Evolutionary conservation across 2,329 filamentous ascomycete genomes (phyloP), one percentile per base, ranked within the genome.

Genomic region (Alternaria consortialis): DNA sequence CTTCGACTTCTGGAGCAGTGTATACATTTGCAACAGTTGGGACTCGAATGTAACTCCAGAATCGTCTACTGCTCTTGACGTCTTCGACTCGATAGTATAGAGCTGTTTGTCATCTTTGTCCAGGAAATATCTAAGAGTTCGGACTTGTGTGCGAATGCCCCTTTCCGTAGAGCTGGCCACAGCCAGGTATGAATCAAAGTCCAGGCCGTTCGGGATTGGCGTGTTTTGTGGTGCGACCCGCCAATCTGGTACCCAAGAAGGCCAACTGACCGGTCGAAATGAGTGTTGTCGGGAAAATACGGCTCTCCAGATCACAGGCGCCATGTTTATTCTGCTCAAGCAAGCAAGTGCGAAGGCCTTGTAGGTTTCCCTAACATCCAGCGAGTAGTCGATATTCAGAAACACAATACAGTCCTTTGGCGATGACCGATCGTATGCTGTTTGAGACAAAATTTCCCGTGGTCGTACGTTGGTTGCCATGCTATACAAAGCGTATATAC

Each of bases 221-320:
- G n/a, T 23, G 0, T 12, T 8, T 29, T 9, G n/a, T 1, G 44
- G 39, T 34, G 20, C 0, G 17, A 42, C n/a, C 3, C 56, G 56
- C 56, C 56, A 58, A 37, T 58, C 56, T n/a, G 56, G 56, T 13
- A 53, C 56, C 47, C 47, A 58, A 1, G 56, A 58, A 20, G 56
- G 48, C 56, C 56, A 58, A 20, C 32, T 29, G 20, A 7, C 15
- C 13, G 37, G 29, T 25, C 0, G 25, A 20, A 17, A 12, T 0
- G 39, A n/a, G 43, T 31, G 29, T 3, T 44, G 56, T 13, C 56
- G 36, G 12, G 27, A 1, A 5, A 47, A 15, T 3, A 58, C 9
- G 8, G 56, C 44, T 1, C 3, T 2, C 44, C 29, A 34, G 9
- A 47, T 47, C 8, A 7, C 5, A 0, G 3, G 3, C 2, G 15